A percentile compares a stretch with the other conserved stretches of the same genome.
These are phyloP conservation scores for Coccomyxa subellipsoidea DNA, from an alignment of 163 green algal species.

Conservation along the genomic window DNA sequence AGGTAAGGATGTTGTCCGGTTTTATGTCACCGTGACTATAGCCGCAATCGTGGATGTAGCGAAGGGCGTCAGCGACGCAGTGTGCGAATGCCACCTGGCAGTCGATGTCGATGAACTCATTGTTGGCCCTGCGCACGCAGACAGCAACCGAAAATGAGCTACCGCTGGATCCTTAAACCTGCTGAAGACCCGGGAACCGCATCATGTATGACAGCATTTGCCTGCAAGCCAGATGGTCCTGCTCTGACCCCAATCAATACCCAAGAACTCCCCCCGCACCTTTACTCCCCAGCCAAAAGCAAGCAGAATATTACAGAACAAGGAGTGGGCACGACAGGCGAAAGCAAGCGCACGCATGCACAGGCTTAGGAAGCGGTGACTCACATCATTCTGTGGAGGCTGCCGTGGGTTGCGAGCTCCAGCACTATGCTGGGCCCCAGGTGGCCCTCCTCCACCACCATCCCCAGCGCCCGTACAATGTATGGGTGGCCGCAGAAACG, in stretches of 20 bases:
- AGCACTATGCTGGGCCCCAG: background rate
- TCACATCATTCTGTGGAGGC: background rate
- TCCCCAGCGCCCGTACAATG: background rate
- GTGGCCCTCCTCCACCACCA: background rate
- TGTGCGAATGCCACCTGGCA: background rate
- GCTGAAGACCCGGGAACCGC: no score
- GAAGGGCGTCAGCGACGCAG: background rate
- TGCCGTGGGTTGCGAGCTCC: background rate
- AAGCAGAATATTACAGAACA: no score
- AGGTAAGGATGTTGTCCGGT: background rate
- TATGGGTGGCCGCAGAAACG: background rate
- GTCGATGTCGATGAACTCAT: background rate
- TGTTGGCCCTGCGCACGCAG: background rate
- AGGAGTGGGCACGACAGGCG: background rate
- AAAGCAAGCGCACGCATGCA: background rate
- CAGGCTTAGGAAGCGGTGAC: background rate
- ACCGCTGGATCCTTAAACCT: no score
- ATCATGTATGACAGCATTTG: no score
- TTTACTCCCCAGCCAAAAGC: no score
- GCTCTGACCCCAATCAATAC: no score
- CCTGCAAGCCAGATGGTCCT: no score
- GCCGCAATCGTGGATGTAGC: background rate
- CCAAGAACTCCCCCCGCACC: no score
- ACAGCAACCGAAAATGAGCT: background rate
- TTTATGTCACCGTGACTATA: background rate